A percentile compares a stretch with the other conserved stretches of the same genome.
Evolutionary conservation across 805 yeast species (phyloP).

Genomic region (Myxozyma neglecta): DNA sequence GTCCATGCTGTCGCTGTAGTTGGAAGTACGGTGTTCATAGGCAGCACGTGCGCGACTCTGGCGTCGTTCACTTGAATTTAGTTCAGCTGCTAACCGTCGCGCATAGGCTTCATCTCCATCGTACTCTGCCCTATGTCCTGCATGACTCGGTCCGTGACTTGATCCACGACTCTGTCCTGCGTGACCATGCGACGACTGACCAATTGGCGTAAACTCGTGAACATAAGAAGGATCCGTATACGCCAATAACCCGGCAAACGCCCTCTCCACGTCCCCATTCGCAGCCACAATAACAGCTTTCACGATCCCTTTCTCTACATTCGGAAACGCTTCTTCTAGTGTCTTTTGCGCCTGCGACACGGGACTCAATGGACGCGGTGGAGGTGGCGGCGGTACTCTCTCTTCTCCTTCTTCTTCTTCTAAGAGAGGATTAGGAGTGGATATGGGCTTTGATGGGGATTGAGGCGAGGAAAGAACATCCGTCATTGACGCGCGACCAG

Average conservation of each 20-base stretch:
- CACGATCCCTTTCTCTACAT: conserved; percentile 64
- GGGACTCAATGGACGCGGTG: conserved; percentile 65
- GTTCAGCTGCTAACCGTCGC: conserved; percentile 58
- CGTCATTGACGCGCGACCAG: too few relatives aligned
- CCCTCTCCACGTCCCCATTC: conserved; percentile 74
- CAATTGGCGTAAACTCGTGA: conserved; percentile 30
- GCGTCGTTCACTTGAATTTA: conserved; percentile 4
- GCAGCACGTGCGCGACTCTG: background rate
- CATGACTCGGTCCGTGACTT: background rate
- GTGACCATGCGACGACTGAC: conserved; percentile 27
- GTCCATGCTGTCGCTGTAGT: conserved; percentile 11
- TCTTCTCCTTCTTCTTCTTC: conserved; percentile 15
- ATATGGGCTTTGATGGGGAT: too few relatives aligned
- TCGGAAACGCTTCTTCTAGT: conserved; percentile 84
- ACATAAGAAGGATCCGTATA: conserved; percentile 53
- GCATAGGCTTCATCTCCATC: conserved; percentile 82
- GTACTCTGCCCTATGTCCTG: conserved; percentile 45
- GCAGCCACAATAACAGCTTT: conserved; percentile 85
- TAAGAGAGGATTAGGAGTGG: background rate
- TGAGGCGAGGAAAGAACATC: too few relatives aligned
- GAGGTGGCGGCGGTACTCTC: conserved; percentile 48
- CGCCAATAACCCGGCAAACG: conserved; percentile 82
- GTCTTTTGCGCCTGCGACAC: conserved; percentile 55
- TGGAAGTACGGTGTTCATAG: conserved; percentile 15
- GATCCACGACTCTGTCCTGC: background rate